Conservation (phyloP, 2,329 filamentous ascomycete genomes). For the Parascedosporium putredinis region DNA sequence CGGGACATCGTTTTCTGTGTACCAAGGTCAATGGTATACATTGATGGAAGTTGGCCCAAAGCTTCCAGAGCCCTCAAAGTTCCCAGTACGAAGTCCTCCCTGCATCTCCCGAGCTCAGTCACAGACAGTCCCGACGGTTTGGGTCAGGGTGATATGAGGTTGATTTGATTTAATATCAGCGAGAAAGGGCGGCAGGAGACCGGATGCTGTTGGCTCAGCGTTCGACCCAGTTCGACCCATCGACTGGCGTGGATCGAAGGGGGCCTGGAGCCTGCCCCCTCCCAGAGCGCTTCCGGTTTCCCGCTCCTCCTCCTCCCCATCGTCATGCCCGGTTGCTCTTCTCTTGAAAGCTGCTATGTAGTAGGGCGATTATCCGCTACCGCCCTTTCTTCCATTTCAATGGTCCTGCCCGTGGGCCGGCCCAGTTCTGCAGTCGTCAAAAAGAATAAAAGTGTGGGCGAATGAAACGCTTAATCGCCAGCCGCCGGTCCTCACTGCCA, state of each 20-base stretch:
- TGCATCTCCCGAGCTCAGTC: conserved; percentile 1
- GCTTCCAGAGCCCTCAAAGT: too few species aligned
- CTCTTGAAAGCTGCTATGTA: neutral
- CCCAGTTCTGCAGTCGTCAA: neutral
- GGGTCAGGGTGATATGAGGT: neutral
- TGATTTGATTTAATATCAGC: conserved; percentile 1
- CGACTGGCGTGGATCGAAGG: neutral
- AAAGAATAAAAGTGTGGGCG: neutral
- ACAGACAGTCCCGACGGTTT: neutral
- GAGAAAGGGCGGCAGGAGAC: neutral
- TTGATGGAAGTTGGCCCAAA: too few species aligned
- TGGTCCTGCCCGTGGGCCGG: neutral
- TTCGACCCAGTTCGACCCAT: neutral
- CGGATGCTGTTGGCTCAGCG: neutral
- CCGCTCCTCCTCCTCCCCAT: conserved; percentile 1
- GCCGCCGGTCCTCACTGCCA: neutral
- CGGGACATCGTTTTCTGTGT: too few species aligned
- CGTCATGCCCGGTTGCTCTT: neutral
- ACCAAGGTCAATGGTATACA: too few species aligned
- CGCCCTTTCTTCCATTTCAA: neutral
- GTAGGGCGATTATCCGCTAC: neutral
- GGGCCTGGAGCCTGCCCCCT: neutral
- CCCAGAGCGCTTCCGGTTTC: conserved; percentile 1
- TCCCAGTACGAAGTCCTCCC: too few species aligned
- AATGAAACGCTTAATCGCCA: neutral